Conservation (phyloP, 1,284 basidiomycete genomes). For the Trametes polyzona region DNA sequence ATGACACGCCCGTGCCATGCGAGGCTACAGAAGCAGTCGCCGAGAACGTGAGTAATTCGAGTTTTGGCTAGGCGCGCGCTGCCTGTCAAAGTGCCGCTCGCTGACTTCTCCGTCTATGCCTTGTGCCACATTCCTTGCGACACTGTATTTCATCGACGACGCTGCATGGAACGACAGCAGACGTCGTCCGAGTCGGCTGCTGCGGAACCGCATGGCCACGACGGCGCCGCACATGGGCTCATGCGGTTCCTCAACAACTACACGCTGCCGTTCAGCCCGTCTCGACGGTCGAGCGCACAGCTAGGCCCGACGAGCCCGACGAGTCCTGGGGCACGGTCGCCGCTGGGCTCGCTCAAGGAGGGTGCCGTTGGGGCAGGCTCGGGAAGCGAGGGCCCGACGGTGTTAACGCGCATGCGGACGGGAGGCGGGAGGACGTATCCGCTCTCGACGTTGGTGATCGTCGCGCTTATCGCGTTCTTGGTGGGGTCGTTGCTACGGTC, state of each 20-base stretch:
- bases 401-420: conserved; percentile 13
- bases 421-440: conserved; percentile 38
- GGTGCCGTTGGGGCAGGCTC: conserved; percentile 1
- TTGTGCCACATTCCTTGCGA: conserved; percentile 7
- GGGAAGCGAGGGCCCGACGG: conserved; percentile 10
- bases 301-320: conserved; percentile 16
- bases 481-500: conserved; percentile 90
- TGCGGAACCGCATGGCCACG: conserved; percentile 26
- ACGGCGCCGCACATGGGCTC: conserved; percentile 39
- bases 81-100: conserved; percentile 16
- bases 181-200: conserved; percentile 19
- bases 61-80: conserved; percentile 6
- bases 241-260: conserved; percentile 51
- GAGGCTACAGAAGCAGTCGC: conserved; percentile 32
- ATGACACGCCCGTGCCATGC: conserved; percentile 33
- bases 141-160: too few species aligned
- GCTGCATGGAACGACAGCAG: too few species aligned
- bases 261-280: conserved; percentile 42
- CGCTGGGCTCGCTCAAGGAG: conserved; percentile 12
- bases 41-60: conserved; percentile 31
- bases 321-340: conserved; percentile 5
- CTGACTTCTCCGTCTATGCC: conserved; percentile 16
- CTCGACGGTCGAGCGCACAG: conserved; percentile 28
- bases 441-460: conserved; percentile 71
- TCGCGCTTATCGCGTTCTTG: conserved; percentile 88